Percentiles rank a stretch among this genome's conserved stretches.
Evolutionary conservation across 2,329 filamentous ascomycete genomes (phyloP).

Genomic region (Aspergillus sp.): DNA sequence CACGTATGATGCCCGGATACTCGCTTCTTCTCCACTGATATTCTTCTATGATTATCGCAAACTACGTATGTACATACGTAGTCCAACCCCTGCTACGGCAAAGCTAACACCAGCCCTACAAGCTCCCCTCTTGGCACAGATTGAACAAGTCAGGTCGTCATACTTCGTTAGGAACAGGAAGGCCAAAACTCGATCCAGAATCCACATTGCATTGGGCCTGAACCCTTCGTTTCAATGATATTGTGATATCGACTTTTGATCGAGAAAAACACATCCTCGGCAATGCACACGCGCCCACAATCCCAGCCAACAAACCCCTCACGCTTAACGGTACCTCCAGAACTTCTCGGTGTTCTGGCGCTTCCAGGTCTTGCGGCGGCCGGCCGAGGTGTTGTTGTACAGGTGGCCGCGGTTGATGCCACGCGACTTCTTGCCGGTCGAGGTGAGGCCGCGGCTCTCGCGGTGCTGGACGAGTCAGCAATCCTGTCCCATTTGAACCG

Average conservation of each 20-base stretch:
- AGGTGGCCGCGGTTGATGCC: slow-evolving; percentile 98
- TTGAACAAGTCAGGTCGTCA: slow-evolving; percentile 23
- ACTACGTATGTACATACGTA: no score
- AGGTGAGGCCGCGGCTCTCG: slow-evolving; percentile 91
- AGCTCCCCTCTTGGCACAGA: slow-evolving; percentile 5
- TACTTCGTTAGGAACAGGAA: slow-evolving; percentile 24
- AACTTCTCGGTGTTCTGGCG: slow-evolving; percentile 98
- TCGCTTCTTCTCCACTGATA: no score
- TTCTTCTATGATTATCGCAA: no score
- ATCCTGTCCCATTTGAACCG: no score
- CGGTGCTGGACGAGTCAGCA: slow-evolving; percentile 57
- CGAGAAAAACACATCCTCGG: slow-evolving; percentile 27
- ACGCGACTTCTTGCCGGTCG: slow-evolving; percentile 98
- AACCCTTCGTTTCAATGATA: slow-evolving; percentile 19
- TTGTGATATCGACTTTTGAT: slow-evolving; percentile 22
- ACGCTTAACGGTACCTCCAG: slow-evolving; percentile 81
- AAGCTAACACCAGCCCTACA: slow-evolving; percentile 7
- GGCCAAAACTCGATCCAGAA: slow-evolving; percentile 17
- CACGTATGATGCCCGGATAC: no score
- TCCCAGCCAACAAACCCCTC: slow-evolving; percentile 16
- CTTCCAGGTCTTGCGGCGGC: slow-evolving; percentile 99
- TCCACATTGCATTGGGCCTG: slow-evolving; percentile 30
- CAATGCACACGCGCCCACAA: slow-evolving; percentile 19
- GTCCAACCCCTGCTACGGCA: not conserved
- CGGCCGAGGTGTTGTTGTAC: slow-evolving; percentile 97